Percentiles rank a stretch among this genome's conserved stretches.
Evolutionary conservation across 1,284 basidiomycete species (phyloP).

Genomic region (Apiotrichum gracile): DNA sequence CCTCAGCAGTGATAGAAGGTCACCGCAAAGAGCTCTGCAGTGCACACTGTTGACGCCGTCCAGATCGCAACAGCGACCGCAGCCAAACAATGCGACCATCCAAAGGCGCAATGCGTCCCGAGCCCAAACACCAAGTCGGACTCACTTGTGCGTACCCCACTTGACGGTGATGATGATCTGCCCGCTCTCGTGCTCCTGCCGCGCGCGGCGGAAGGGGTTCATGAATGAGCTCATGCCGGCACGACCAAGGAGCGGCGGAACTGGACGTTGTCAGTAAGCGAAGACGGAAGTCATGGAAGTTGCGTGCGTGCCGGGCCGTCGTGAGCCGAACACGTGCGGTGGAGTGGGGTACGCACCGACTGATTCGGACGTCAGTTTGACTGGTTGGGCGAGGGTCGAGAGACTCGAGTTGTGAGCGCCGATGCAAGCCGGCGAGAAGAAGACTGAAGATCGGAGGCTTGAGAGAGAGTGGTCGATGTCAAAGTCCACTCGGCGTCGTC

Average conservation of each 20-base stretch:
- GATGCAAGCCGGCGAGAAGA: background rate
- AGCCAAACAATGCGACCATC: no score
- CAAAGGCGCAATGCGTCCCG: no score
- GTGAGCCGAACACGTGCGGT: no score
- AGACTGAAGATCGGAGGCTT: background rate
- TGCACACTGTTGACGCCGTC: no score
- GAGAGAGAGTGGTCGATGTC: no score
- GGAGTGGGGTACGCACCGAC: background rate
- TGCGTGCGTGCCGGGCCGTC: background rate
- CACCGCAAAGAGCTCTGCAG: no score
- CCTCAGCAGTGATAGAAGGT: no score
- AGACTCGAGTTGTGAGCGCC: background rate
- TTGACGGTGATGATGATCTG: slow-evolving; percentile 39
- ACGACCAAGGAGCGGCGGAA: slow-evolving; percentile 10
- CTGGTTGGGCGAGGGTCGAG: background rate
- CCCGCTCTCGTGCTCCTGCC: slow-evolving; percentile 35
- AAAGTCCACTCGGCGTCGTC: no score
- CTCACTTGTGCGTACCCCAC: slow-evolving; percentile 43
- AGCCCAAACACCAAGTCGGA: background rate
- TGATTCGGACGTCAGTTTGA: slow-evolving; percentile 6
- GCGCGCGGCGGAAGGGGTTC: slow-evolving; percentile 43
- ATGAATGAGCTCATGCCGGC: slow-evolving; percentile 27
- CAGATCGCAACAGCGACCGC: no score
- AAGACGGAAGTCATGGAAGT: no score
- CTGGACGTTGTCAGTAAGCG: background rate